A percentile compares a stretch with the other conserved stretches of the same genome.
Conservation (phyloP, 163 green algal genomes). For the Chlamydomonas reinhardtii region DNA sequence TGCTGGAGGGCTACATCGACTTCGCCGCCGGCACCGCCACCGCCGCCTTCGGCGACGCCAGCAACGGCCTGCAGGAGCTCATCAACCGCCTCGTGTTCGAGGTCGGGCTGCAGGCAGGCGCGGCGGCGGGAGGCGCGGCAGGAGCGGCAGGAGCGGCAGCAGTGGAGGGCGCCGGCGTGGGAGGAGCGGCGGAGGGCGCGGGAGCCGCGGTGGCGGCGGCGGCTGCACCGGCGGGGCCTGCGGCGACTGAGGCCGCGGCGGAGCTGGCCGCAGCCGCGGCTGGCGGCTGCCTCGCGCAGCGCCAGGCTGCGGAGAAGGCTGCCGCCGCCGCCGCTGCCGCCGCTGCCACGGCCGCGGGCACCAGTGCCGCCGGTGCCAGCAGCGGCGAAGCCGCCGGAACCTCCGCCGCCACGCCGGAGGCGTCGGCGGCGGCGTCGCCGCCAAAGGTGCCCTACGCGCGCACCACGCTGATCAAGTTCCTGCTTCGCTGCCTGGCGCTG, state of each 20-base stretch:
- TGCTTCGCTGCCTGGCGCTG: constrained; percentile 74
- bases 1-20: constrained; percentile 95
- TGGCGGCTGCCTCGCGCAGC: constrained; percentile 10
- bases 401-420: not conserved
- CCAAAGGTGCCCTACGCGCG: constrained; percentile 72
- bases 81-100: constrained; percentile 80
- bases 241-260: not conserved
- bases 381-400: not conserved
- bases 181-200: not conserved
- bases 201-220: not conserved
- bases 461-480: constrained; percentile 90
- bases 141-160: not conserved
- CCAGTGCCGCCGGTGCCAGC: not conserved
- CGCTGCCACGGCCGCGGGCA: not conserved
- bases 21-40: constrained; percentile 67
- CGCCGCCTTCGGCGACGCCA: constrained; percentile 82
- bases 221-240: not conserved
- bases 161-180: not conserved
- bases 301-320: constrained; percentile 8
- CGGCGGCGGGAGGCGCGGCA: not conserved
- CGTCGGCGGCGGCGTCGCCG: too few relatives aligned
- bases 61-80: constrained; percentile 83
- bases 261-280: not conserved
- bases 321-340: not conserved
- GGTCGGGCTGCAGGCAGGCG: constrained; percentile 57